Percentiles rank a stretch among this genome's conserved stretches.
These are phyloP conservation scores for Gorgonomyces haynaldii DNA, from an alignment of 192 early-diverging fungal genomes.

Conservation along the genomic window DNA sequence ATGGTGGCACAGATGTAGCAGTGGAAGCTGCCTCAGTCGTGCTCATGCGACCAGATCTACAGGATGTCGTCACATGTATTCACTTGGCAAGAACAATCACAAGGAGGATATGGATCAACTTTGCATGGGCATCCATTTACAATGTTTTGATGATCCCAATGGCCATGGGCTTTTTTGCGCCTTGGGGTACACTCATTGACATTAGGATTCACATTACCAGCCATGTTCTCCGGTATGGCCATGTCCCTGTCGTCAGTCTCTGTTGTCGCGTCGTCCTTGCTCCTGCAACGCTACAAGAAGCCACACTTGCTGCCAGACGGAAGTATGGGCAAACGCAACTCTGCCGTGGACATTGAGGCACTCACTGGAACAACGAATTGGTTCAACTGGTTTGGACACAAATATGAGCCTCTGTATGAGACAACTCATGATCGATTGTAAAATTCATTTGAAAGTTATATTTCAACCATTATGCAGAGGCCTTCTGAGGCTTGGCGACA, in stretches of 20 bases:
- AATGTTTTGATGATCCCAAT: constrained; percentile 83
- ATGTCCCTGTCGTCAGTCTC: constrained; percentile 88
- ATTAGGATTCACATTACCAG: constrained; percentile 50
- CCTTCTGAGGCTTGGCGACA: constrained; percentile 6
- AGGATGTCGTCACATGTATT: constrained; percentile 75
- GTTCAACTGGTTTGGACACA: not conserved
- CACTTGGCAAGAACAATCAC: constrained; percentile 79
- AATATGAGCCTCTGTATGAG: not conserved
- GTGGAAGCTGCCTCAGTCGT: constrained; percentile 90
- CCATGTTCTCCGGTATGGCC: constrained; percentile 85
- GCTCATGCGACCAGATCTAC: constrained; percentile 78
- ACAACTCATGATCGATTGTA: no score
- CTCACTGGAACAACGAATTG: no score
- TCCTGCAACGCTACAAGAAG: constrained; percentile 59
- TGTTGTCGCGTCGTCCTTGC: constrained; percentile 80
- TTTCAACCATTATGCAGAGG: constrained; percentile 11
- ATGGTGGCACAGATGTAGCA: constrained; percentile 88
- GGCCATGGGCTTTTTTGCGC: constrained; percentile 84
- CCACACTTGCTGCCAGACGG: constrained; percentile 9
- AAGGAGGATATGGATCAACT: constrained; percentile 72
- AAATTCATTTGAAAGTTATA: no score
- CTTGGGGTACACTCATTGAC: constrained; percentile 48
- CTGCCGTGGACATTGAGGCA: no score
- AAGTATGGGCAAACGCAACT: not conserved
- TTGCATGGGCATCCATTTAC: constrained; percentile 82